Evolutionary conservation across 441 rosid genomes (phyloP).

Genomic region (Cnidoscolus chayamansa): DNA sequence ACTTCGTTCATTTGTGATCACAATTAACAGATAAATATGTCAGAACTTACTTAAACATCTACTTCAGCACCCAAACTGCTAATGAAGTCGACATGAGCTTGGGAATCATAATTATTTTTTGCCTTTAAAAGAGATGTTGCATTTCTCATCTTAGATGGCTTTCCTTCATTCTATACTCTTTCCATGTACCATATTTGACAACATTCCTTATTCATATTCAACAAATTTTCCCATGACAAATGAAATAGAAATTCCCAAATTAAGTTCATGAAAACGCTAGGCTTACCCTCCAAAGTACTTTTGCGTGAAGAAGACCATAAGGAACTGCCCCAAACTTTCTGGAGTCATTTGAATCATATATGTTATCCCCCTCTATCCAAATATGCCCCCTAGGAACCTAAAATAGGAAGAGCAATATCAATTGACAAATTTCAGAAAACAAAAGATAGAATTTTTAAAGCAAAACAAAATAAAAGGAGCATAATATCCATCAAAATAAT

Average conservation of each 20-base stretch:
- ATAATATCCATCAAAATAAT: neutral
- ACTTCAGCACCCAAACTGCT: neutral
- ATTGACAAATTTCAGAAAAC: conserved; percentile 8
- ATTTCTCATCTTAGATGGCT: neutral
- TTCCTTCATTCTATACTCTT: neutral
- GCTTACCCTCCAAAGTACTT: conserved; percentile 62
- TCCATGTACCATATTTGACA: conserved; percentile 4
- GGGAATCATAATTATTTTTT: neutral
- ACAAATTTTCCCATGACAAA: neutral
- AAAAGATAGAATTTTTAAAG: neutral
- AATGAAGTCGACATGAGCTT: neutral
- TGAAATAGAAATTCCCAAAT: neutral
- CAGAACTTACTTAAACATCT: neutral
- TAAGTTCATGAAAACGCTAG: neutral
- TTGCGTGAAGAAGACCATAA: conserved; percentile 64
- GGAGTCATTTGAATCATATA: conserved; percentile 55
- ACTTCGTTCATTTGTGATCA: neutral
- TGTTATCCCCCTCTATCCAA: conserved; percentile 71
- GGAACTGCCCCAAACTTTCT: conserved; percentile 72
- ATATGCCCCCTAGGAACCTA: conserved; percentile 77
- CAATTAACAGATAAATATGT: neutral
- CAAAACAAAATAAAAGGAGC: neutral
- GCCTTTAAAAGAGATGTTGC: neutral
- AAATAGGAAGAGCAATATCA: conserved; percentile 7
- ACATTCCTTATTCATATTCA: neutral